Conservation (phyloP, 2,329 filamentous ascomycete species). For the Trichoderma koningiopsis region DNA sequence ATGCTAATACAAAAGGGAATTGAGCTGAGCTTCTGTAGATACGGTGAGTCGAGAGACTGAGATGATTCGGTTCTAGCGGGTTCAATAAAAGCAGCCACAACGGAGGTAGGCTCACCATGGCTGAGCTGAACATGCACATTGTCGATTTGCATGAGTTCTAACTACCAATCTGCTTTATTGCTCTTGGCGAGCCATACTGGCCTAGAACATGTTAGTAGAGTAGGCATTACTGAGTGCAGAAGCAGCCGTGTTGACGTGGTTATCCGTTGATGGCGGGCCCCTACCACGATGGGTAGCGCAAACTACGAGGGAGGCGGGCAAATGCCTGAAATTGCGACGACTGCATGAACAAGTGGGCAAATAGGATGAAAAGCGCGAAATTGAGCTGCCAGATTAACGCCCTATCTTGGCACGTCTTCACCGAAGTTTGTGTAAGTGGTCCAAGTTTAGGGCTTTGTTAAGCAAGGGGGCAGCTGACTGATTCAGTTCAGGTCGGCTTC, state of each 20-base stretch:
- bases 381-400: neutral
- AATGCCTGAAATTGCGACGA: neutral
- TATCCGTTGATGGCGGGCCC: neutral
- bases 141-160: neutral
- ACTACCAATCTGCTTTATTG: neutral
- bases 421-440: neutral
- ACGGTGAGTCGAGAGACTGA: neutral
- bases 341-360: neutral
- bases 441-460: neutral
- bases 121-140: neutral
- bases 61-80: constrained; percentile 2
- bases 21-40: neutral
- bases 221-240: neutral
- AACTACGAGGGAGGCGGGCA: neutral
- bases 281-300: neutral
- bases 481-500: neutral
- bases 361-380: neutral
- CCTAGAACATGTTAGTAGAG: neutral
- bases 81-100: constrained; percentile 20
- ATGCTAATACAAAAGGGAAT: neutral
- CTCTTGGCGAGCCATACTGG: neutral
- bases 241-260: neutral
- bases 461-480: constrained; percentile 11
- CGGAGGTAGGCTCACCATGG: neutral
- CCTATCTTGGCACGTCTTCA: neutral